Evolutionary conservation across 2,329 filamentous ascomycete genomes (phyloP), one percentile per base, ranked within the genome.

Genomic region (Aquanectria penicillioides): DNA sequence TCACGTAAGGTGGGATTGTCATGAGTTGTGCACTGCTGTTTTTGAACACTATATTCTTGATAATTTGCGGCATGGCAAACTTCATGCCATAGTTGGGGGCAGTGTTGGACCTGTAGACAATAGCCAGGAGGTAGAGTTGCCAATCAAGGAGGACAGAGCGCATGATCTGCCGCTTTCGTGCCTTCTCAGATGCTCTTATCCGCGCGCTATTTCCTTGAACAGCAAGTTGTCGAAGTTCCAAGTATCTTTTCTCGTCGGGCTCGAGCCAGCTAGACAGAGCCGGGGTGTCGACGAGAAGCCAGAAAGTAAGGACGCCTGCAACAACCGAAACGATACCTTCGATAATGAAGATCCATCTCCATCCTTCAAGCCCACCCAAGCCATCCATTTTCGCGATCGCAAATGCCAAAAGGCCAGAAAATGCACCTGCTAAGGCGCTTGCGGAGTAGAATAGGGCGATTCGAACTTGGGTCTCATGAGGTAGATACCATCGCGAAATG

Each of bases 21-120:
- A 73, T 60, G 3, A 72, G 63, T 20, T 73, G 71, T 0, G 70
- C 69, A 1, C 64, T 67, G 11, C 66, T 64, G 5, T 73, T 73
- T 1, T 73, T 71, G 59, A 72, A 80, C 1, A 78, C 78, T 70
- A 80, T 76, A 8, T 72, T 73, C 25, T 73, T 65, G 38, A 77
- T 77, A 34, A 80, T 79, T 5, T 74, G 70, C 2, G 78, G 71
- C 71, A 73, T 72, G 0, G 69, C 64, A 23, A 73, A 72, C 46
- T 73, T 73, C 34, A 73, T 61, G 28, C 63, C 70, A 15, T 71
- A 71, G 37, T 71, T 71, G 3, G 71, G 71, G 0, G 75, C 73
- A 0, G 76, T 67, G 44, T 78, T 78, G 44, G 74, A 77, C 73
- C 73, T 77, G 54, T 73, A 77, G 54, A 75, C 72, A 17, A 82